Conservation (phyloP, 306 rosid genomes). For the Phaseolus lunatus region DNA sequence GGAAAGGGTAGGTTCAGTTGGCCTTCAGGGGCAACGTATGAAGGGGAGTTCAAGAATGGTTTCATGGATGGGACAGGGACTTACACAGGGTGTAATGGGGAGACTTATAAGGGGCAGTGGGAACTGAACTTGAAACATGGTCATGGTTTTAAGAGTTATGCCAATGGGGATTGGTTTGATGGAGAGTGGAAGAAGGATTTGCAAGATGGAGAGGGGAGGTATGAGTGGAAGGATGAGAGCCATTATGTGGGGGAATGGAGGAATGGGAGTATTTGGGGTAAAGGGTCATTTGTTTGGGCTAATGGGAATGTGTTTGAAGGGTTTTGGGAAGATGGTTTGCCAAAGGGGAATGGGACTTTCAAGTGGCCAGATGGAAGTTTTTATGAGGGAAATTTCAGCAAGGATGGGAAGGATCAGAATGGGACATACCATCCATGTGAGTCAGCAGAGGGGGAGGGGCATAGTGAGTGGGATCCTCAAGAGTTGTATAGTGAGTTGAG, state of each 20-base stretch:
- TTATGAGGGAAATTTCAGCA: conserved; percentile 76
- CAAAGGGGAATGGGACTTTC: conserved; percentile 76
- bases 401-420: conserved; percentile 62
- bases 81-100: conserved; percentile 69
- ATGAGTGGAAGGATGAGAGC: conserved; percentile 78
- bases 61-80: conserved; percentile 84
- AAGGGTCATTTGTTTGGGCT: conserved; percentile 70
- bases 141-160: conserved; percentile 64
- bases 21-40: conserved; percentile 94
- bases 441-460: conserved; percentile 37
- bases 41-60: conserved; percentile 86
- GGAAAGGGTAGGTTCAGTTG: conserved; percentile 90
- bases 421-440: conserved; percentile 65
- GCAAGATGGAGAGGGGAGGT: conserved; percentile 82
- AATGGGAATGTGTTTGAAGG: conserved; percentile 83
- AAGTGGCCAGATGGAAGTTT: conserved; percentile 78
- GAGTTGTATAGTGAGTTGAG: conserved; percentile 63
- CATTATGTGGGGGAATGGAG: conserved; percentile 84
- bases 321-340: conserved; percentile 75
- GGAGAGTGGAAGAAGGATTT: conserved; percentile 80
- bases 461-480: conserved; percentile 80
- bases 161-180: conserved; percentile 78
- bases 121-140: conserved; percentile 86
- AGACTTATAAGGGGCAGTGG: conserved; percentile 83
- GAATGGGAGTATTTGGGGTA: conserved; percentile 76